Base-by-base conservation (phyloP, 495 filamentous ascomycete genomes). In the Durotheca rogersii region DNA sequence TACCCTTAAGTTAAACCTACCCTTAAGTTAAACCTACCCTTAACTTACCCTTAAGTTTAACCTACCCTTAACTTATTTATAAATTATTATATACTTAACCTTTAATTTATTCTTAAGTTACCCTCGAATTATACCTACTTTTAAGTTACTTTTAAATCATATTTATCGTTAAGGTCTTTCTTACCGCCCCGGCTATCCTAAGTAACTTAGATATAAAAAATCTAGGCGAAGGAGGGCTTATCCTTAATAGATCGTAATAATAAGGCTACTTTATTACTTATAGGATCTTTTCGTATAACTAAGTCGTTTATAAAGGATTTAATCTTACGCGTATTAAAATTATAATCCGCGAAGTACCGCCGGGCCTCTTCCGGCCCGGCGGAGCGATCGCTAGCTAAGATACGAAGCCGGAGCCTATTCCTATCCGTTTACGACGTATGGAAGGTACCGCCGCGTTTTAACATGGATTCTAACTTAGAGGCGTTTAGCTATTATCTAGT, bases 381-480 rank as follows among this genome's bases (percentile, higher is more conserved):
- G 57, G 60, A 53, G 46, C 46, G 61, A 61, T 68, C 53, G 62
- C 73, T 75, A 75, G 69, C 67, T 78, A 65, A 65, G 73, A 70
- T 77, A 60, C 72, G 70, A 67, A 69, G 68, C 72, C 73, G 62
- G 70, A 76, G 69, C 77, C 77, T 84, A 83, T 83, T 81, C 77
- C 73, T 79, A 81, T 81, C 73, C 79, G 65, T 75, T 72, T 82
- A 81, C 76, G 72, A 80, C 71, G 75, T 80, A 75, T 78, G 69
- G 75, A 69, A 70, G 66, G 68, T 73, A 76, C 81, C 76, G 72
- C 72, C 75, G 70, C 76, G 64, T 81, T 81, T 74, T 73, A 72
- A 75, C 74, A 82, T 78, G 73, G 73, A 81, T 80, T 84, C 76
- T 81, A 73, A 81, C 78, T 81, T 82, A 82, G 74, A 83, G 75